These are phyloP conservation scores for Amborella trichopoda DNA, from an alignment of 164 flowering plant genomes.

Conservation along the genomic window DNA sequence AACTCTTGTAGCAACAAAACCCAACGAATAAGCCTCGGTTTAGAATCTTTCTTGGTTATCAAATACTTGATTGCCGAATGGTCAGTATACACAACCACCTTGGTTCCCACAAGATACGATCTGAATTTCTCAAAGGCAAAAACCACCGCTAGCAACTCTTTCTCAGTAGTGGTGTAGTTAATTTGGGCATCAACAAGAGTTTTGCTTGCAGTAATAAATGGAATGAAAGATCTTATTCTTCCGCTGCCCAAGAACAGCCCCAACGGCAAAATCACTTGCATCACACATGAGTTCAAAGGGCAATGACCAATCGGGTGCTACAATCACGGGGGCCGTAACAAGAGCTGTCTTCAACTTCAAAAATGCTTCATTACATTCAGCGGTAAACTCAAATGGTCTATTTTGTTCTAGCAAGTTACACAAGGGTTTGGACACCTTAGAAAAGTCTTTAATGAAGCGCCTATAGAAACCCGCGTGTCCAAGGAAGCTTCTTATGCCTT, in stretches of 20 bases:
- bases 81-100: background rate
- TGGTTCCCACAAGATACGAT: background rate
- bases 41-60: background rate
- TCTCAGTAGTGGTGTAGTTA: slow-evolving; percentile 1
- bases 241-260: background rate
- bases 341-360: background rate
- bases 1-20: slow-evolving; percentile 2
- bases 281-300: slow-evolving; percentile 13
- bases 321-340: background rate
- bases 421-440: slow-evolving; percentile 1
- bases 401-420: background rate
- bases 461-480: slow-evolving; percentile 6
- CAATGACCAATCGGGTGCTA: slow-evolving; percentile 1
- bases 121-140: slow-evolving; percentile 1
- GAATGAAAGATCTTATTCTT: background rate
- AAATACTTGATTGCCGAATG: slow-evolving; percentile 1
- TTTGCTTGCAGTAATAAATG: slow-evolving; percentile 1
- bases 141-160: background rate
- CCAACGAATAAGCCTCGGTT: slow-evolving; percentile 2
- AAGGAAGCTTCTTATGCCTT: background rate
- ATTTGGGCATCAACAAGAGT: background rate
- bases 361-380: background rate
- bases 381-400: background rate
- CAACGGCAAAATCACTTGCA: slow-evolving; percentile 3
- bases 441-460: slow-evolving; percentile 7